Evolutionary conservation across 73 alveolate species (phyloP), one percentile per base, ranked within the genome.

Genomic region (Uronychia setigera): DNA sequence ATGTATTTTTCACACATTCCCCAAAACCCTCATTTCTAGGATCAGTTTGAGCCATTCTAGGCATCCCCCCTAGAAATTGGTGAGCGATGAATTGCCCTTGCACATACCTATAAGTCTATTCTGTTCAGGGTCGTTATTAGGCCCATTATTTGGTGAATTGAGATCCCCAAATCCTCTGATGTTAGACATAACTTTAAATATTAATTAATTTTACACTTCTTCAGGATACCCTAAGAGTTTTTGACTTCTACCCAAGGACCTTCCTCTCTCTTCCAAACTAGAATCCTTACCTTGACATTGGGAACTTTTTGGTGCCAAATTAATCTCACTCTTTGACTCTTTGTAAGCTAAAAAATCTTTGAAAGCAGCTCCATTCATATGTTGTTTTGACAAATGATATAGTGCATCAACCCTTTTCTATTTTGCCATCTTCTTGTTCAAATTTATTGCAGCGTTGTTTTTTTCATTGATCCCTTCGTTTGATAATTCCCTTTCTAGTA

Each of bases 1-100:
- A 90, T 32, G 91, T 78, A 59, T 78, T 84, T 78, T 90, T 90
- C 35, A 90, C 79, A 92, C 87, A 84, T 77, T 90, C 89, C 58
- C 85, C 78, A 79, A 85, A 90, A 9, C 90, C 80, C 81, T 90
- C 95, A 31, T 77, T 35, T 78, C 95, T 27, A 26, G 95, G 91
- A 35, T 85, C 60, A 11, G 67, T 46, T 46, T 46, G 67, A 11
- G 67, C 67, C 5, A 11, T 11, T 46, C 67, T 46, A 19, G 67
- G 67, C 5, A 46, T 5, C n/a, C 67, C 67, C 5, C 19, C 67
- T n/a, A n/a, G n/a, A n/a, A n/a, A n/a, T n/a, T 46, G 67, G 67
- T 46, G 67, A 46, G 67, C n/a, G n/a, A n/a, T n/a, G n/a, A n/a
- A n/a, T n/a, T n/a, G 19, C 67, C 67, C 67, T 11, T 19, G 19